Evolutionary conservation across 495 filamentous ascomycete species (phyloP).

Genomic region (Penicillium robsamsonii): DNA sequence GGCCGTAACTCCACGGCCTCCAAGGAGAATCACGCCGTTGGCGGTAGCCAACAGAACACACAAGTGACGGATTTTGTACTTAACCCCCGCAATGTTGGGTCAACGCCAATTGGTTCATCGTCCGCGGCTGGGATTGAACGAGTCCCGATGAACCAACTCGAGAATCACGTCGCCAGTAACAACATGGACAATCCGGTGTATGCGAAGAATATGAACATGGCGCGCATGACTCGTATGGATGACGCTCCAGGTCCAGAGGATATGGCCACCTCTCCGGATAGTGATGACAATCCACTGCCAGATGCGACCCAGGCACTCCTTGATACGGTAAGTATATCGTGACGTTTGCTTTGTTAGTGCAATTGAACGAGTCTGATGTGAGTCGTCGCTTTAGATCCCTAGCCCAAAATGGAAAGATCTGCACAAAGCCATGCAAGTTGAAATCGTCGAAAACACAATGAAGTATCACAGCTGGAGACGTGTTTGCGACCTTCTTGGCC

Average conservation of each 20-base stretch:
- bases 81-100: not conserved
- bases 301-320: constrained; percentile 10
- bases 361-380: not conserved
- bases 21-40: not conserved
- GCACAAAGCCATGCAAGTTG: constrained; percentile 29
- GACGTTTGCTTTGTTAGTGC: not conserved
- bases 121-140: not conserved
- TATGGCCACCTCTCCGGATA: constrained; percentile 19
- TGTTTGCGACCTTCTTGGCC: constrained; percentile 23
- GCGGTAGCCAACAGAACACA: not conserved
- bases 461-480: constrained; percentile 17
- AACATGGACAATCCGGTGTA: constrained; percentile 36
- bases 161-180: constrained; percentile 37
- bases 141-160: constrained; percentile 18
- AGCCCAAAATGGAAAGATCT: constrained; percentile 39
- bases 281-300: constrained; percentile 18
- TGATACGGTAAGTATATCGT: constrained; percentile 15
- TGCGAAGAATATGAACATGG: constrained; percentile 34
- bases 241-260: constrained; percentile 14
- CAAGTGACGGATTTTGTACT: not conserved
- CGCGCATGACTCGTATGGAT: constrained; percentile 17
- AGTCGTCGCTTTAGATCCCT: constrained; percentile 1
- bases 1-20: not conserved
- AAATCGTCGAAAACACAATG: constrained; percentile 38
- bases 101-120: not conserved